phyloP scores from a whole-genome alignment of 2,329 filamentous ascomycete genomes.

The Paradendryphiella salina region DNA sequence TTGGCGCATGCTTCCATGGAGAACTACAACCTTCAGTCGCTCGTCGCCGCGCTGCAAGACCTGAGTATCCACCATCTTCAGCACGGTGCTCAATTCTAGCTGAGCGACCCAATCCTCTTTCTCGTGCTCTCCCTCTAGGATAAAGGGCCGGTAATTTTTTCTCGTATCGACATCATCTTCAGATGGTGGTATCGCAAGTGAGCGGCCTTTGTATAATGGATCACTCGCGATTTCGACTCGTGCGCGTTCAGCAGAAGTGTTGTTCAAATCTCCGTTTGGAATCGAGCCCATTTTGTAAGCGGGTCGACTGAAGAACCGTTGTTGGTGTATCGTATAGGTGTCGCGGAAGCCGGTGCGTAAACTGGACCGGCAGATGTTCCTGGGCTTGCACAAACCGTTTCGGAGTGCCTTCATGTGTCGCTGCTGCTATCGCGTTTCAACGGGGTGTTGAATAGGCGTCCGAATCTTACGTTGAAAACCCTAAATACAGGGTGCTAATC shows the following conservation, averaged over 20 bases:
- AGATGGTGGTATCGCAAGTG: conserved; percentile 51
- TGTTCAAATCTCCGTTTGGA: conserved; percentile 32
- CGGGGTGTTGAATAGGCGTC: not conserved
- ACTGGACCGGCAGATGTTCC: not conserved
- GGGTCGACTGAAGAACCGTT: not conserved
- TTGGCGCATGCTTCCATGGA: conserved; percentile 63
- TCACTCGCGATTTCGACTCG: conserved; percentile 19
- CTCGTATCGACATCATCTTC: conserved; percentile 56
- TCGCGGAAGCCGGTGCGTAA: not conserved
- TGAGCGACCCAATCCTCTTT: conserved; percentile 59
- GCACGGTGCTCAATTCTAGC: conserved; percentile 59
- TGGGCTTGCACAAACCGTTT: not conserved
- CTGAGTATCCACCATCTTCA: conserved; percentile 57
- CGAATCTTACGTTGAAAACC: not conserved
- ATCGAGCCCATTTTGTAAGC: not conserved
- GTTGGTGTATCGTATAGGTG: not conserved
- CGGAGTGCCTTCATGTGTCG: not conserved
- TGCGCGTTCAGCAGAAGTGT: conserved; percentile 25
- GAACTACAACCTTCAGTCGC: conserved; percentile 60
- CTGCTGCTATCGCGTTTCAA: too few relatives aligned
- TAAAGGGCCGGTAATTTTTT: conserved; percentile 60
- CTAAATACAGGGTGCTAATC: not conserved
- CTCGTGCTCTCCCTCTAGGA: conserved; percentile 49
- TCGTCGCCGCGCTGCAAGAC: conserved; percentile 44
- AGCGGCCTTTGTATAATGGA: conserved; percentile 15